A percentile compares a stretch with the other conserved stretches of the same genome.
Evolutionary conservation across 2,329 filamentous ascomycete genomes (phyloP).

Genomic region (Ascochyta fabae): DNA sequence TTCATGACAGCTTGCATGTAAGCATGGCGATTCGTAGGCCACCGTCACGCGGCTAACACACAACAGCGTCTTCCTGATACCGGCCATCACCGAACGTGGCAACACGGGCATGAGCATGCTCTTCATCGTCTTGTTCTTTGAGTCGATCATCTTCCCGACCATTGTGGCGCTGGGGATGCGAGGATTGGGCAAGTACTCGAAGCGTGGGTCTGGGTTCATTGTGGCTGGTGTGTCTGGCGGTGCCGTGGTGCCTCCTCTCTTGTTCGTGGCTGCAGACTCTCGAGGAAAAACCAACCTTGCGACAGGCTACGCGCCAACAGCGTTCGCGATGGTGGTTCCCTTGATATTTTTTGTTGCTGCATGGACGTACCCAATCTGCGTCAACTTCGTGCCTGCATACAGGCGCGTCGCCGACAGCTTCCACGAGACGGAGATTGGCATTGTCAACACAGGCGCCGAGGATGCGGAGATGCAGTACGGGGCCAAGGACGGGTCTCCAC

Average conservation of each 20-base stretch:
- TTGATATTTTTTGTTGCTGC: conserved; percentile 58
- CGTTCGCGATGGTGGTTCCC: conserved; percentile 71
- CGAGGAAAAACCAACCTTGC: conserved; percentile 50
- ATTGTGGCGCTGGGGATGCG: conserved; percentile 81
- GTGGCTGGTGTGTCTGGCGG: conserved; percentile 75
- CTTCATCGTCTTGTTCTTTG: conserved; percentile 77
- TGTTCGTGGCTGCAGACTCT: conserved; percentile 70
- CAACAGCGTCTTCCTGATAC: conserved; percentile 62
- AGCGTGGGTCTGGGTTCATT: conserved; percentile 76
- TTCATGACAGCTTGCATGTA: conserved; percentile 66
- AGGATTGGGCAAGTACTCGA: conserved; percentile 76
- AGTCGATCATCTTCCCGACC: conserved; percentile 82
- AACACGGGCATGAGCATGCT: conserved; percentile 67
- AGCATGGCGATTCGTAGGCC: conserved; percentile 68
- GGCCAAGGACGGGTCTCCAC: conserved; percentile 22
- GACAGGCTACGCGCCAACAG: conserved; percentile 54
- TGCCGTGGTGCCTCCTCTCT: conserved; percentile 73
- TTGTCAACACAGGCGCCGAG: conserved; percentile 41
- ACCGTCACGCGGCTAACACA: conserved; percentile 71
- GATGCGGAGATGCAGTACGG: conserved; percentile 39
- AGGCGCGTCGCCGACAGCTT: conserved; percentile 66
- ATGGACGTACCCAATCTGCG: conserved; percentile 53
- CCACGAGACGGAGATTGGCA: conserved; percentile 55
- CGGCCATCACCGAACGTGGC: conserved; percentile 59
- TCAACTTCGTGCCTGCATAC: conserved; percentile 72